Evolutionary conservation across 2,329 filamentous ascomycete species (phyloP).

Genomic region (Cercospora sojina): DNA sequence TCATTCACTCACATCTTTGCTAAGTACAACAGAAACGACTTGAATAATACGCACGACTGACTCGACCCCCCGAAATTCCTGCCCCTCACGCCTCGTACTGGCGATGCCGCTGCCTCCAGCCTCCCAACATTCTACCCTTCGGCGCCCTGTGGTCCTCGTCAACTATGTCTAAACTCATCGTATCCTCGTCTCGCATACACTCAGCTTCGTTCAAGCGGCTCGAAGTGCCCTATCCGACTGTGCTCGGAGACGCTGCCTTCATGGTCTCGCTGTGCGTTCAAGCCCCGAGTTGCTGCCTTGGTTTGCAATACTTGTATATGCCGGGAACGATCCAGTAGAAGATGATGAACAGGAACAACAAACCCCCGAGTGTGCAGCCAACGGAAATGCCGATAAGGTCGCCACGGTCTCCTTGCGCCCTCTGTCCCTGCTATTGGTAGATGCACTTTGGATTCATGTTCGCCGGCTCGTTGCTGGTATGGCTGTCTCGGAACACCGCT

Average conservation of each 20-base stretch:
- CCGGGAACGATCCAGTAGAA: neutral
- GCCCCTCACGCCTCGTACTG: neutral
- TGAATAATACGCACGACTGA: neutral
- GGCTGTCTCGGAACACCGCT: neutral
- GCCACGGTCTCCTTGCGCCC: neutral
- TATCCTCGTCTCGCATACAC: neutral
- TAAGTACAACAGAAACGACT: neutral
- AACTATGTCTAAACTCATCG: neutral
- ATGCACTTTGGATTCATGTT: neutral
- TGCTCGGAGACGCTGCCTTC: neutral
- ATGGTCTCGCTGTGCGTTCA: neutral
- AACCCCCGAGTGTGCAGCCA: neutral
- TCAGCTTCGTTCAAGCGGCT: neutral
- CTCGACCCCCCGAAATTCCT: neutral
- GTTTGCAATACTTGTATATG: neutral
- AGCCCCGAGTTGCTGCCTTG: neutral
- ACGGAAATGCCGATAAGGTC: neutral
- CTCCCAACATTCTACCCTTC: neutral
- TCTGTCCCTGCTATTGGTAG: neutral
- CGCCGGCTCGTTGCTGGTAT: neutral
- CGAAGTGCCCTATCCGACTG: neutral
- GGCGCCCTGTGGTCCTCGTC: neutral
- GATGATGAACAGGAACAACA: neutral
- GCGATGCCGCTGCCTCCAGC: neutral
- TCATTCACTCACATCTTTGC: neutral